These are phyloP conservation scores for Boechera divaricarpa DNA, from an alignment of 345 rosid genomes.

Conservation along the genomic window DNA sequence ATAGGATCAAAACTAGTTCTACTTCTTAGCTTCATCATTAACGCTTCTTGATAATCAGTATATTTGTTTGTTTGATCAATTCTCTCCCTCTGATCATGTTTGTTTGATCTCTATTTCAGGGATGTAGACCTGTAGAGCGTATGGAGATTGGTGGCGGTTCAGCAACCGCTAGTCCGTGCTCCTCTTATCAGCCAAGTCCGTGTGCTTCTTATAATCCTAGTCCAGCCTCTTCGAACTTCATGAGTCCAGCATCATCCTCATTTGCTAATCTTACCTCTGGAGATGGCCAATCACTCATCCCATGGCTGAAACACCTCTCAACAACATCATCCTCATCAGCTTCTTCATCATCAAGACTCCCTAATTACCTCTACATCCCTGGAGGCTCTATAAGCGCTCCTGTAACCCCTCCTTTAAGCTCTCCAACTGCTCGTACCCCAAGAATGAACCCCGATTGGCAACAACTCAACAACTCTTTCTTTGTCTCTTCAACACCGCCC, in stretches of 20 bases:
- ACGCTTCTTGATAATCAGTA: too few relatives aligned
- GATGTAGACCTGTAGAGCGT: constrained; percentile 84
- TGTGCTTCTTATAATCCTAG: constrained; percentile 84
- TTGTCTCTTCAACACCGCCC: constrained; percentile 91
- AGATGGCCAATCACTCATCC: constrained; percentile 81
- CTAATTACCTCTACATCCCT: constrained; percentile 67
- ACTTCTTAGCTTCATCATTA: too few relatives aligned
- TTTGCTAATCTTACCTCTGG: constrained; percentile 62
- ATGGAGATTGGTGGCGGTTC: constrained; percentile 77
- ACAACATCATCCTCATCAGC: constrained; percentile 81
- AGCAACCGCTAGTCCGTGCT: constrained; percentile 76
- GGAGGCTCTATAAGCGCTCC: constrained; percentile 99
- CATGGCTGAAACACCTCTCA: constrained; percentile 94
- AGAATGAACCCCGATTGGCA: constrained; percentile 69
- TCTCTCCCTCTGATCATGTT: background rate
- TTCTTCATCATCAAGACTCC: constrained; percentile 72
- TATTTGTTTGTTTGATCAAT: too few relatives aligned
- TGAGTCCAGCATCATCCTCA: constrained; percentile 82
- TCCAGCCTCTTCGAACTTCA: constrained; percentile 83
- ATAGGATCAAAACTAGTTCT: background rate
- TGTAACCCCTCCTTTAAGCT: constrained; percentile 97
- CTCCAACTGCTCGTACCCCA: constrained; percentile 88
- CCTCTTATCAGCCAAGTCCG: constrained; percentile 84
- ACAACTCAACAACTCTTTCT: constrained; percentile 61
- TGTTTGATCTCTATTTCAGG: constrained; percentile 54